phyloP scores from a whole-genome alignment of 2,329 filamentous ascomycete species.

The Chaetomium globosum region DNA sequence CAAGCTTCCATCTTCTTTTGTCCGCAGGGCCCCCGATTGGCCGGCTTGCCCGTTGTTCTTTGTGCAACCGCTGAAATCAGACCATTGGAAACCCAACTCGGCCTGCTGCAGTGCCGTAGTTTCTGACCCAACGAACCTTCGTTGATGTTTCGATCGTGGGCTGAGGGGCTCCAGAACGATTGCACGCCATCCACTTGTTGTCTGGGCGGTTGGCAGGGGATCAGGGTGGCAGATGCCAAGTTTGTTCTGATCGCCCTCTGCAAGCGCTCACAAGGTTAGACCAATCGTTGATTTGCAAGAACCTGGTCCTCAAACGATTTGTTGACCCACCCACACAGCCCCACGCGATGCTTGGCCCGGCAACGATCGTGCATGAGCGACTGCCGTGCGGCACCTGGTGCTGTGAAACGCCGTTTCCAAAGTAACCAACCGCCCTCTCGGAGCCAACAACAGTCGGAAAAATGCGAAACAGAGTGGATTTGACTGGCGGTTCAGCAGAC shows the following conservation, averaged over 20 bases:
- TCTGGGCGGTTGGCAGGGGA: slow-evolving; percentile 25
- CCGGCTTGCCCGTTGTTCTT: background rate
- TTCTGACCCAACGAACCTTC: slow-evolving; percentile 8
- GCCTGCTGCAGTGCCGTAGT: slow-evolving; percentile 2
- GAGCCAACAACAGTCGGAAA: background rate
- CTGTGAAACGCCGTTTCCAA: slow-evolving; percentile 25
- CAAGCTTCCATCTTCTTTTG: slow-evolving; percentile 12
- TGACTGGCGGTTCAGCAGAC: background rate
- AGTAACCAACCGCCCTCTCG: slow-evolving; percentile 7
- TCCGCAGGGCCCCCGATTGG: slow-evolving; percentile 19
- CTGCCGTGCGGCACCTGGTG: slow-evolving; percentile 7
- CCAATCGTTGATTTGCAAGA: slow-evolving; percentile 17
- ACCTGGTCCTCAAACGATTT: slow-evolving; percentile 11
- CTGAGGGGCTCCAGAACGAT: background rate
- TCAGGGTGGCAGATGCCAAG: slow-evolving; percentile 22
- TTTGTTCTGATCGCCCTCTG: slow-evolving; percentile 21
- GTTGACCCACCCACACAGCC: slow-evolving; percentile 2
- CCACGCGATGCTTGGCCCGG: slow-evolving; percentile 16
- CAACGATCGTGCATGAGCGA: slow-evolving; percentile 23
- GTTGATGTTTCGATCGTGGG: background rate
- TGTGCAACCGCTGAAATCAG: background rate
- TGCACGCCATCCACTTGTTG: background rate
- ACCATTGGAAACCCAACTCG: background rate
- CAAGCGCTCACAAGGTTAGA: background rate
- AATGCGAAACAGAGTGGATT: background rate